Percentiles rank a stretch among this genome's conserved stretches.
Evolutionary conservation across 495 filamentous ascomycete species (phyloP).

Genomic region (Penicillium ucsense): DNA sequence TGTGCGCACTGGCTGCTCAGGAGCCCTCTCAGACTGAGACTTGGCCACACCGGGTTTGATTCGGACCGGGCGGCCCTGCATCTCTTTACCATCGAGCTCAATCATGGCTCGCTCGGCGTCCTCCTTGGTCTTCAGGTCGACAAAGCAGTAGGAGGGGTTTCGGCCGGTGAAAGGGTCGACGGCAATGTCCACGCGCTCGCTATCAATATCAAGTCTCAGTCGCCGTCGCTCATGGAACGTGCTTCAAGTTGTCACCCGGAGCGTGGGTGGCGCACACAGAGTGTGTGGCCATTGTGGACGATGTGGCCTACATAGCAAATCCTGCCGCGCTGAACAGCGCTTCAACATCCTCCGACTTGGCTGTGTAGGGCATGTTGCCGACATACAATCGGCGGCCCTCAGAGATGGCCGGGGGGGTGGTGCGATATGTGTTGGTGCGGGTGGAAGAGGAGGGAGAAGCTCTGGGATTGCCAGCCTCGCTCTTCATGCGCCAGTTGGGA

Average conservation of each 20-base stretch:
- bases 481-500: constrained; percentile 37
- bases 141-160: constrained; percentile 65
- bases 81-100: constrained; percentile 39
- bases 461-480: constrained; percentile 24
- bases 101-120: constrained; percentile 47
- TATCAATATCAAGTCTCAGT: constrained; percentile 22
- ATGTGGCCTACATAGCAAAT: constrained; percentile 30
- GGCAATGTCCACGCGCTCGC: constrained; percentile 55
- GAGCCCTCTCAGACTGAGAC: constrained; percentile 15
- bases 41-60: constrained; percentile 49
- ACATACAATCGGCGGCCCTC: constrained; percentile 48
- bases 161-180: constrained; percentile 57
- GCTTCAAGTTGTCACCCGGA: not conserved
- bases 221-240: constrained; percentile 4
- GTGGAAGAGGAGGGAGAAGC: constrained; percentile 17
- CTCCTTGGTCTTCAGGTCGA: constrained; percentile 49
- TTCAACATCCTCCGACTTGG: constrained; percentile 52
- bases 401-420: constrained; percentile 30
- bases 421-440: constrained; percentile 27
- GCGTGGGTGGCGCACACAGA: not conserved
- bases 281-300: no score
- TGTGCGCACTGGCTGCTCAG: constrained; percentile 8
- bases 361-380: constrained; percentile 58
- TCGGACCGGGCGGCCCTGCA: constrained; percentile 49
- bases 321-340: constrained; percentile 40